Percentiles rank a stretch among this genome's conserved stretches.
Conservation (phyloP, 495 filamentous ascomycete genomes). For the Trichoderma asperelloides region DNA sequence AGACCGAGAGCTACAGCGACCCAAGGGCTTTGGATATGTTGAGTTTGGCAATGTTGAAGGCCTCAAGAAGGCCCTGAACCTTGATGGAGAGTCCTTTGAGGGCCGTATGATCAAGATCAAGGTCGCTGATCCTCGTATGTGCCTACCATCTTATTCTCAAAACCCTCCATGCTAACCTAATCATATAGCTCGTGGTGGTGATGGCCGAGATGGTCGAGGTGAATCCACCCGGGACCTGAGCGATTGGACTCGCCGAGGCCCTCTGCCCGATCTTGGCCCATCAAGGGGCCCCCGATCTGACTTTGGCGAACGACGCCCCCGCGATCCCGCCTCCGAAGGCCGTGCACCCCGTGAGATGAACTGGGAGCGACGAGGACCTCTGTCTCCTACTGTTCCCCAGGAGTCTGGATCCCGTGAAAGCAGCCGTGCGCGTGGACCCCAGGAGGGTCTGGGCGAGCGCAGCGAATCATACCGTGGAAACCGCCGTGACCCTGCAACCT, state of each 20-base stretch:
- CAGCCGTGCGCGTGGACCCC: conserved; percentile 53
- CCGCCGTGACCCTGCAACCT: conserved; percentile 64
- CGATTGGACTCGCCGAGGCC: conserved; percentile 88
- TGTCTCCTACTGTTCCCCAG: conserved; percentile 54
- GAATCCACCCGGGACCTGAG: conserved; percentile 53
- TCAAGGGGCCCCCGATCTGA: conserved; percentile 35
- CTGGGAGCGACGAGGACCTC: conserved; percentile 93
- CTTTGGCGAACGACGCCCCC: conserved; percentile 21
- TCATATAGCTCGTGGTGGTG: conserved; percentile 9
- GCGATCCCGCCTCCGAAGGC: conserved; percentile 53
- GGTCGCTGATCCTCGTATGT: conserved; percentile 40
- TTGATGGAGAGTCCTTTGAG: conserved; percentile 69
- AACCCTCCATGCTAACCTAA: conserved; percentile 10
- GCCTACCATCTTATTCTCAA: neutral
- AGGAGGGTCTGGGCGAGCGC: conserved; percentile 44
- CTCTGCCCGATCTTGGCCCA: conserved; percentile 38
- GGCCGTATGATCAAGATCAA: conserved; percentile 80
- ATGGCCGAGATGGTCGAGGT: conserved; percentile 28
- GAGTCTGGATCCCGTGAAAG: conserved; percentile 55
- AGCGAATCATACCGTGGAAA: conserved; percentile 42
- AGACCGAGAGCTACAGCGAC: conserved; percentile 81
- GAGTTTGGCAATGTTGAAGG: conserved; percentile 86
- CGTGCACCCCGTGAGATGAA: conserved; percentile 76
- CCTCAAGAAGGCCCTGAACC: conserved; percentile 79
- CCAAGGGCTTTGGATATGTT: conserved; percentile 97